Conservation (phyloP, 2,329 filamentous ascomycete genomes). For the Fusarium continuum region DNA sequence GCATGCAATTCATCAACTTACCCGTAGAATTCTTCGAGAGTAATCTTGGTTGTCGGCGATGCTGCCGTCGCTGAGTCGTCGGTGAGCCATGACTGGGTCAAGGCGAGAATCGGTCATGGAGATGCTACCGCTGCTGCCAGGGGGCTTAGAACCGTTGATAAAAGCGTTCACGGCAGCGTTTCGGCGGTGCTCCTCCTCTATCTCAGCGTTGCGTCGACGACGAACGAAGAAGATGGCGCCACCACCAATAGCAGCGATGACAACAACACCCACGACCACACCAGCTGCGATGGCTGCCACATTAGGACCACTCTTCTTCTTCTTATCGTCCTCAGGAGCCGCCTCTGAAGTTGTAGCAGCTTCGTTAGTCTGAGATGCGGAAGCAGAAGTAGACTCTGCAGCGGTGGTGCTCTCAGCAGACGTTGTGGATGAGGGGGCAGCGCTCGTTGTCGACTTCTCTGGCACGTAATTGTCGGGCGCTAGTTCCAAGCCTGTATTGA, state of each 20-base stretch:
- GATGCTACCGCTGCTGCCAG: slow-evolving; percentile 68
- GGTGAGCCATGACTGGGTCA: slow-evolving; percentile 84
- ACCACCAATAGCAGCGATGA: slow-evolving; percentile 69
- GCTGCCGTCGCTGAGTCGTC: slow-evolving; percentile 90
- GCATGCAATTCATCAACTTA: slow-evolving; percentile 56
- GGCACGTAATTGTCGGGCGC: slow-evolving; percentile 43
- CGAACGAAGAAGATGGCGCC: slow-evolving; percentile 79
- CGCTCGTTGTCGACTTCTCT: slow-evolving; percentile 16
- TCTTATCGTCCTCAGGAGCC: background rate
- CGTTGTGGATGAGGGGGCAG: slow-evolving; percentile 41
- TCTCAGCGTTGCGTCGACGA: slow-evolving; percentile 76
- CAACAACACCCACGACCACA: slow-evolving; percentile 84
- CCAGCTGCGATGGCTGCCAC: slow-evolving; percentile 88
- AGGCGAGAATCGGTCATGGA: slow-evolving; percentile 85
- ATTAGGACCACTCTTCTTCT: slow-evolving; percentile 61
- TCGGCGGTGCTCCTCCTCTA: slow-evolving; percentile 85
- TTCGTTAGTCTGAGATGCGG: slow-evolving; percentile 27
- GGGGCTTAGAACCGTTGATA: slow-evolving; percentile 70
- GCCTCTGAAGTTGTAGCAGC: slow-evolving; percentile 1
- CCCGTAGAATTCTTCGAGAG: slow-evolving; percentile 93
- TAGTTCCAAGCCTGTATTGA: slow-evolving; percentile 60
- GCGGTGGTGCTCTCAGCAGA: slow-evolving; percentile 35
- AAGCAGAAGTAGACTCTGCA: background rate
- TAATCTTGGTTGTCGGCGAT: slow-evolving; percentile 98
- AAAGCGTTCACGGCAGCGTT: slow-evolving; percentile 83